Base-by-base conservation (phyloP, 1,284 basidiomycete genomes). In the Ustilago shanxiensis region DNA sequence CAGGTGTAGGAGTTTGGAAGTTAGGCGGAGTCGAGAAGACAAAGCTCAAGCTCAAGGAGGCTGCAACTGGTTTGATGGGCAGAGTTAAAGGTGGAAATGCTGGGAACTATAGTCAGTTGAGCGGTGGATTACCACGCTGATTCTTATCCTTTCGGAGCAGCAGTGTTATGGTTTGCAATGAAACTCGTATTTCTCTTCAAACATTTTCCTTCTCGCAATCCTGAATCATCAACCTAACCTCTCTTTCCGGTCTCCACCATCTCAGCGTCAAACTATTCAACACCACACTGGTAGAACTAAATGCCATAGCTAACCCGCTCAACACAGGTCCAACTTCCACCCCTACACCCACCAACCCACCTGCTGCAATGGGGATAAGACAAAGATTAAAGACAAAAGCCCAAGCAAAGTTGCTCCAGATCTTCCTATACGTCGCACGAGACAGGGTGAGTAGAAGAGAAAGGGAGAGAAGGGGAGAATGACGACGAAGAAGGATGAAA, bases 231-330 rank as follows among this genome's bases (percentile, higher is more conserved):
- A 20, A 13, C 50, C 59, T 39, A 2, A 72, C 56, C 20, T 39
- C 60, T n/a, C 44, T 31, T 14, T 64, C 61, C 20, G 67, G 67
- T 24, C 31, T 49, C 77, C 77, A 77, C 29, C 57, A 50, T 9
- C 72, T 33, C 49, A 79, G 35, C 7, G 63, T 66, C 37, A 79
- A 37, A 45, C 73, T 67, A 45, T 72, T 77, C 29, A 77, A 24
- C 18, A 80, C 66, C 13, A 80, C 73, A 22, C 65, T 69, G 1
- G 67, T 66, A 8, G 55, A 59, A 18, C 72, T 77, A n/a, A 74
- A 64, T 22, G 79, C 77, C 79, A 80, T 80, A 3, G 73, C 74
- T 6, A 80, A 24, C 2, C 77, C 73, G 31, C 63, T 67, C 37
- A 71, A 52, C 18, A 51, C 59, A 13, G 79, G 77, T 7, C 72